Evolutionary conservation across 768 basidiomycete genomes (phyloP).

Genomic region (Mycena venus): DNA sequence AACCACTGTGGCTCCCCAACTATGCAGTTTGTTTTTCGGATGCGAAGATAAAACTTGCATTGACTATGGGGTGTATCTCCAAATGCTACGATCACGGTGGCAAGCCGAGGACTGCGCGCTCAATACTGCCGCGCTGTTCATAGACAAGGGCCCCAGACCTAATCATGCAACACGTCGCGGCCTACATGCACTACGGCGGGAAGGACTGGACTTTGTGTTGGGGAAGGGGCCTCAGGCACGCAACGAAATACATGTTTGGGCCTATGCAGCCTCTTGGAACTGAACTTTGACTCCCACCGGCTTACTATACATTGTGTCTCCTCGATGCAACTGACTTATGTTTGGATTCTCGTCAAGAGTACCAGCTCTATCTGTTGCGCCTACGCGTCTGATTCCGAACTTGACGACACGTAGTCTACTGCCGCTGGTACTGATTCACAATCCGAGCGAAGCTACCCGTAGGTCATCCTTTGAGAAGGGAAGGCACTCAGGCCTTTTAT

Average conservation of each 20-base stretch:
- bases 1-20: neutral
- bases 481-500: no score
- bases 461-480: no score
- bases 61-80: neutral
- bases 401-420: no score
- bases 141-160: neutral
- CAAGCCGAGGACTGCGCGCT: neutral
- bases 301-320: no score
- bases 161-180: neutral
- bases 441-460: no score
- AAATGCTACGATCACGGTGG: constrained; percentile 10
- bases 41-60: neutral
- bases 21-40: neutral
- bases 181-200: neutral
- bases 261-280: neutral
- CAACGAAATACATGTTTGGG: neutral
- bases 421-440: no score
- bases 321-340: no score
- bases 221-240: neutral
- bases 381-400: no score
- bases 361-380: no score
- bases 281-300: neutral
- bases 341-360: no score
- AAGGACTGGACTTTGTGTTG: neutral
- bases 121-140: neutral